Conservation (phyloP, 441 rosid species). For the Syzygium syzygioides region DNA sequence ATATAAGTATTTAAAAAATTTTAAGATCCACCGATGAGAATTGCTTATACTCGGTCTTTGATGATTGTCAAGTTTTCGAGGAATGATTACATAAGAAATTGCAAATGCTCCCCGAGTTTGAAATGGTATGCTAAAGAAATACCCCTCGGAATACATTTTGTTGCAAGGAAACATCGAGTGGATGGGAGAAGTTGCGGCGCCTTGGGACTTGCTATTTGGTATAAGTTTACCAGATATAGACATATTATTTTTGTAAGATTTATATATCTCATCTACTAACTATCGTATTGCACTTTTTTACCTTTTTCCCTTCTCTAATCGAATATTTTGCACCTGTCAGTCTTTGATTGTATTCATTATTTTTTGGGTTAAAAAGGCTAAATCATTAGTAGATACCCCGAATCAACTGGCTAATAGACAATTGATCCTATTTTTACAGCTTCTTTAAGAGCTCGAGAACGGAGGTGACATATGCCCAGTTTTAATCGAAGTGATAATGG, state of each 20-base stretch:
- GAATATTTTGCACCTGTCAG: not conserved
- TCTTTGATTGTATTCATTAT: not conserved
- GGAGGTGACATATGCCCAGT: rapidly evolving
- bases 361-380: not conserved
- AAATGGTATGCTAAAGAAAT: rapidly evolving
- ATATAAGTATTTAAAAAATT: not conserved
- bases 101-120: not conserved
- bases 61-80: not conserved
- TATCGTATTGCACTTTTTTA: not conserved
- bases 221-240: not conserved
- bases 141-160: not conserved
- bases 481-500: not conserved
- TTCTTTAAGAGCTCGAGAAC: not conserved
- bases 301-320: not conserved
- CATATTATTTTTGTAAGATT: not conserved
- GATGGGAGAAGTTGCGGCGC: not conserved
- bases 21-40: not conserved
- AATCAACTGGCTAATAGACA: not conserved
- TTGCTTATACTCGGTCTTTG: rapidly evolving
- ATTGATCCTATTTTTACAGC: not conserved
- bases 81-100: not conserved
- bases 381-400: not conserved
- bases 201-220: not conserved
- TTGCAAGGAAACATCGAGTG: not conserved
- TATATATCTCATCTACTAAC: not conserved